Base-by-base conservation (phyloP, 2,329 filamentous ascomycete species). In the Exophiala phaeomuriformis region DNA sequence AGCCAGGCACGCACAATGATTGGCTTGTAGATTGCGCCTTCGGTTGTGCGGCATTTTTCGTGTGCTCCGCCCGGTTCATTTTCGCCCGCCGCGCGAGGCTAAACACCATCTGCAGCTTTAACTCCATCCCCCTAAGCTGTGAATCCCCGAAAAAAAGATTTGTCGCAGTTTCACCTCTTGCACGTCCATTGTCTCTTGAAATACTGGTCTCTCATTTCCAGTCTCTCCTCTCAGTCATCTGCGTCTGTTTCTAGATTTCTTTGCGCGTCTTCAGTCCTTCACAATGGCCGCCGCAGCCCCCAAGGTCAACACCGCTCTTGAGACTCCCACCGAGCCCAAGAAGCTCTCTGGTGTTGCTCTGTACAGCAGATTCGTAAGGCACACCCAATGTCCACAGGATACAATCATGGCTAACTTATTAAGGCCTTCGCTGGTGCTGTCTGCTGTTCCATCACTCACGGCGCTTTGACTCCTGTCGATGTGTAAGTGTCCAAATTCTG, bases 401-500 rank as follows among this genome's bases (percentile, higher is more conserved):
- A 1, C 9, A 12, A 9, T 40, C 6, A 41, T 44, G 6, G 29
- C 45, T 57, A 6, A 52, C 49, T 49, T 9, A 41, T 10, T 9
- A 36, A 63, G 61, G 91, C 93, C 76, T 86, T 98, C 68, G 90
- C 93, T 68, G 93, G 93, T 77, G 93, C 93, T 67, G 78, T 97
- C 80, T 96, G 93, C 85, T 98, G 93, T 77, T 93, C 90, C 67
- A 78, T 97, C 77, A 98, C 93, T 71, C 93, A 98, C 83, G 93
- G 91, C 75, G 86, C 81, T 69, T 84, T 97, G 68, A 98, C 93
- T 65, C 93, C 93, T 70, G 90, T 98, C 75, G 93, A 98, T 87
- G 93, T 98, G 91, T 97, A 93, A 75, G 91, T 88, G 46, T 52
- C 66, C 59, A 66, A 62, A 4, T 41, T 64, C 49, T 53, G 45